phyloP scores from a whole-genome alignment of 257 asterid species.

The Solanum gandarillasii region DNA sequence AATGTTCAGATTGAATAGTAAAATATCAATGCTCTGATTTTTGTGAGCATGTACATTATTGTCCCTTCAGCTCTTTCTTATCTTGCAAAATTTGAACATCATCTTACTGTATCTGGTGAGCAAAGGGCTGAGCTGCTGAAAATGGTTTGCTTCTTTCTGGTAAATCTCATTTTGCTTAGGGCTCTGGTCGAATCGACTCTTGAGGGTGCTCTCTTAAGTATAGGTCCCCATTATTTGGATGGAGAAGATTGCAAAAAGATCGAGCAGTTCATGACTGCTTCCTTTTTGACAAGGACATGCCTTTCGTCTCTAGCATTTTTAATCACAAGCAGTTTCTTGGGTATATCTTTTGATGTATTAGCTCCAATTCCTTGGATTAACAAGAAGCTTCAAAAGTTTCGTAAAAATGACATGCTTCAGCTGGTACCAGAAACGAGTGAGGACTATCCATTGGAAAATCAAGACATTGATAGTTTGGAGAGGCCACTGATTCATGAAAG shows the following conservation, averaged over 20 bases:
- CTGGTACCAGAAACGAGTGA: constrained; percentile 81
- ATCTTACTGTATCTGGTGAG: constrained; percentile 86
- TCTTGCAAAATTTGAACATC: constrained; percentile 83
- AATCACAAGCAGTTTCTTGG: constrained; percentile 90
- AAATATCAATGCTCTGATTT: constrained; percentile 57
- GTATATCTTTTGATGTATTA: constrained; percentile 79
- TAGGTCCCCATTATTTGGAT: constrained; percentile 92
- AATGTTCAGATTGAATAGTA: too few species aligned
- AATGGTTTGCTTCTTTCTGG: constrained; percentile 93
- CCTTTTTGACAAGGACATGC: constrained; percentile 84
- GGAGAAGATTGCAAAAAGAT: constrained; percentile 83
- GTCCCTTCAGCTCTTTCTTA: constrained; percentile 84
- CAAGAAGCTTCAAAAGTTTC: constrained; percentile 66
- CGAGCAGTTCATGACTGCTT: constrained; percentile 64
- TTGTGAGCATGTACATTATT: constrained; percentile 87
- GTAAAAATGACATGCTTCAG: constrained; percentile 92
- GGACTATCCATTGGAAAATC: constrained; percentile 60
- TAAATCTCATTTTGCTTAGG: constrained; percentile 82
- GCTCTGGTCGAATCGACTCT: constrained; percentile 84
- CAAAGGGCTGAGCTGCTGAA: constrained; percentile 79
- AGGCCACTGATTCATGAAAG: constrained; percentile 64
- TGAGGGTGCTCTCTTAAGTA: constrained; percentile 65
- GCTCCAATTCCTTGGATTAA: constrained; percentile 99
- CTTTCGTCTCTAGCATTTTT: constrained; percentile 84
- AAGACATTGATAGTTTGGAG: constrained; percentile 45